Base-by-base conservation (phyloP, 495 filamentous ascomycete genomes). In the Penicillium waksmanii region DNA sequence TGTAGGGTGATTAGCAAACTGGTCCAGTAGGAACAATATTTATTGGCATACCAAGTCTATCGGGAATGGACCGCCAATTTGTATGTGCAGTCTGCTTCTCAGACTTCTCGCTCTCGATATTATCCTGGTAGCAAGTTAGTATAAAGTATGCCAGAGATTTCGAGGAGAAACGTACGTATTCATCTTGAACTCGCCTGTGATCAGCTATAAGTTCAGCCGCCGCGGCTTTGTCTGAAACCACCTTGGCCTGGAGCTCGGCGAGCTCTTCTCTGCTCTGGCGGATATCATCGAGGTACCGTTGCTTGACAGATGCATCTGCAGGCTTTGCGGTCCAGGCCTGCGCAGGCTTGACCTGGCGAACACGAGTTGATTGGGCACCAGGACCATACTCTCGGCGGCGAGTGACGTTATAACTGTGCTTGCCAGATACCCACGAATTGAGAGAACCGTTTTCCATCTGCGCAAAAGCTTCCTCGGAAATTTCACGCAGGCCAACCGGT, bases 301-400 rank as follows among this genome's bases (percentile, higher is more conserved):
- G 66, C 65, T 88, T 91, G 53, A 83, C 81, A 27, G 80, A 74
- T 1, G 66, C 63, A 69, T 95, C 89, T 12, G 92, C 83, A 4
- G 91, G 89, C 63, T 91, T 85, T 57, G 92, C 83, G 3, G 89
- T 91, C 89, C 92, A 97, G 54, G 82, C 78, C 13, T 66, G 69
- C 3, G 89, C 91, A 35, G 63, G 70, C 11, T 62, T 74, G 2
- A 96, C 56, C 49, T 71, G 68, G 44, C 72, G 80, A 1, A 88
- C 84, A 9, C 72, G 73, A 6, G 90, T 93, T 7, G 90, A 91
- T 8, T 77, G 77, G 6, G 88, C 91, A 17, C 69, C 67, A 0
- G 84, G 75, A 0, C 90, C 91, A 69, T 96, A 96, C 68, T 96
- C 92, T 58, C 77, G 71, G 42, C 93, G 83, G 11, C 87, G 83